A percentile compares a stretch with the other conserved stretches of the same genome.
phyloP scores from a whole-genome alignment of 306 rosid species.

The Gastrolobium villosum region DNA sequence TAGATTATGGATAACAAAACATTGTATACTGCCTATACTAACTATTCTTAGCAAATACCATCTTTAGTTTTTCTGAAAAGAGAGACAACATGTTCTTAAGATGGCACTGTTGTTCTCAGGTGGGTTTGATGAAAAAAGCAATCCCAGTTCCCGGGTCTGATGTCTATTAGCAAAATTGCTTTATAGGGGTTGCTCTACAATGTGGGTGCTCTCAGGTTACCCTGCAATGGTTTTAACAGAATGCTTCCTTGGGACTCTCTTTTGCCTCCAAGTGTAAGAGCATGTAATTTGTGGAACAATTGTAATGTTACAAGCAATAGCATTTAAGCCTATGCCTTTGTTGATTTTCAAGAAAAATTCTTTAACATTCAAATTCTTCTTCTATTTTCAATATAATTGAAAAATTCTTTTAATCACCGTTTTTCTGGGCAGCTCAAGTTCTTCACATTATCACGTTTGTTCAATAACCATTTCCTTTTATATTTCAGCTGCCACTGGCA shows the following conservation, averaged over 20 bases:
- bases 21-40: not conserved
- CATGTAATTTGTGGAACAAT: too few relatives aligned
- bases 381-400: too few relatives aligned
- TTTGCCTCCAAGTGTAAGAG: too few relatives aligned
- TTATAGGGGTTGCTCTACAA: too few relatives aligned
- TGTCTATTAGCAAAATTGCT: not conserved
- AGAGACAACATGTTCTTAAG: not conserved
- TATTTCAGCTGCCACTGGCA: not conserved
- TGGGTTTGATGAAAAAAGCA: not conserved
- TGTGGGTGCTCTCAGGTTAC: too few relatives aligned
- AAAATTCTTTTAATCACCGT: too few relatives aligned
- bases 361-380: too few relatives aligned
- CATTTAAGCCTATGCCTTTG: not conserved
- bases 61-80: not conserved
- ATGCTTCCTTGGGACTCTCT: too few relatives aligned
- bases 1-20: not conserved
- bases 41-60: not conserved
- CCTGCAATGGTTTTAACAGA: too few relatives aligned
- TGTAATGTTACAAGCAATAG: too few relatives aligned
- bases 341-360: not conserved
- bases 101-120: not conserved
- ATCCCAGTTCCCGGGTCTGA: not conserved
- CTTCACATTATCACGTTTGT: not conserved
- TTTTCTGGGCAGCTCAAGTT: too few relatives aligned
- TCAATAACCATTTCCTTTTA: not conserved